Conservation (phyloP, 179 eudicot species). For the Pouteria campechiana region DNA sequence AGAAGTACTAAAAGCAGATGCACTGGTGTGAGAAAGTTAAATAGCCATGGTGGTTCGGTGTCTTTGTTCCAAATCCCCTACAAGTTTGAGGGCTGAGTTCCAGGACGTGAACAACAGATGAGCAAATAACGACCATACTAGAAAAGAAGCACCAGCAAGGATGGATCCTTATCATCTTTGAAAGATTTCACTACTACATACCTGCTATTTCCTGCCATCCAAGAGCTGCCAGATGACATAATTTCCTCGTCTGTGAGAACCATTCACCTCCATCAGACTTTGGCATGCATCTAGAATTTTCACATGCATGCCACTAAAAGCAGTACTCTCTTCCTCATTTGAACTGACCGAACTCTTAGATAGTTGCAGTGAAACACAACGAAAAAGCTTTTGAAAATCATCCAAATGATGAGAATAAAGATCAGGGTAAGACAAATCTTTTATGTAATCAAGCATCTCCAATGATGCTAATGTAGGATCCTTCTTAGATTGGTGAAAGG, state of each 20-base stretch:
- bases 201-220: no score
- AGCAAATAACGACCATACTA: slow-evolving; percentile 84
- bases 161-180: slow-evolving; percentile 67
- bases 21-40: no score
- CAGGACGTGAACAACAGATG: slow-evolving; percentile 70
- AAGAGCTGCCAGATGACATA: neutral
- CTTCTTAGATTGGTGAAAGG: slow-evolving; percentile 56
- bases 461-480: slow-evolving; percentile 47
- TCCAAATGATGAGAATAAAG: slow-evolving; percentile 60
- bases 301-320: no score
- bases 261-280: slow-evolving; percentile 1
- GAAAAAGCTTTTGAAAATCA: slow-evolving; percentile 72
- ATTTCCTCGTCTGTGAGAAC: neutral
- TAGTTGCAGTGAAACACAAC: slow-evolving; percentile 64
- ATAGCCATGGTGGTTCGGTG: slow-evolving; percentile 37
- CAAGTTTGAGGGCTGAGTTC: slow-evolving; percentile 64
- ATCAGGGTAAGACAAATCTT: slow-evolving; percentile 39
- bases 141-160: slow-evolving; percentile 69
- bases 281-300: no score
- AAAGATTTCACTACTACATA: slow-evolving; percentile 61
- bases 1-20: no score
- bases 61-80: slow-evolving; percentile 47
- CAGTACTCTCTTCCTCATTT: no score
- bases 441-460: slow-evolving; percentile 24
- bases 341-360: slow-evolving; percentile 41